These are phyloP conservation scores for Globisporangium apiculatum DNA, from an alignment of 352 stramenopile genomes.

Conservation along the genomic window DNA sequence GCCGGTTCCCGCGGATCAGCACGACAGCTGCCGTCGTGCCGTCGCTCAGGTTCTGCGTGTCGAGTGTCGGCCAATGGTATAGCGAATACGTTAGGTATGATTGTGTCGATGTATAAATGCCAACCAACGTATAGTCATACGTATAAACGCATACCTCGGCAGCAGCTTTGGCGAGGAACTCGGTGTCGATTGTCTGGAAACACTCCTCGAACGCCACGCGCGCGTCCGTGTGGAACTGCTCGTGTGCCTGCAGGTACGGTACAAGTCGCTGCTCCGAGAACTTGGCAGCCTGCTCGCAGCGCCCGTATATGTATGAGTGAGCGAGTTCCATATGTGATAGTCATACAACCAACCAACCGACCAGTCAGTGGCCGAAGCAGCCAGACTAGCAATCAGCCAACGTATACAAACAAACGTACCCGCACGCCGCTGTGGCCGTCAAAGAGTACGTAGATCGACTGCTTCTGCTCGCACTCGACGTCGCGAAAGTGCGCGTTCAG, in stretches of 20 bases:
- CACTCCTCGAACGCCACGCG: constrained; percentile 63
- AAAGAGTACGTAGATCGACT: constrained; percentile 80
- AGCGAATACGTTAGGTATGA: too few relatives aligned
- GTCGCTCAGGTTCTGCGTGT: constrained; percentile 44
- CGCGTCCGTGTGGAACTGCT: constrained; percentile 53
- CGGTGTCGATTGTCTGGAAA: constrained; percentile 67
- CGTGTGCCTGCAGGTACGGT: constrained; percentile 60
- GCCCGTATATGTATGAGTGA: constrained; percentile 1
- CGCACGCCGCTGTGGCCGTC: constrained; percentile 76
- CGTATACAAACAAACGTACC: constrained; percentile 21
- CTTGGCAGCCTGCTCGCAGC: constrained; percentile 44
- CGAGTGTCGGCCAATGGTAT: neutral
- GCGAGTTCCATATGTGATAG: too few relatives aligned
- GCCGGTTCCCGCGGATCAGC: constrained; percentile 70
- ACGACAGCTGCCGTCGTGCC: constrained; percentile 77
- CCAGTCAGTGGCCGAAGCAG: neutral
- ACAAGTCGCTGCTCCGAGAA: constrained; percentile 70
- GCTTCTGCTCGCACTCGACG: constrained; percentile 32
- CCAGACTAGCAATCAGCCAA: neutral
- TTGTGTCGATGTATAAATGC: too few relatives aligned
- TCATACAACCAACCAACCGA: neutral
- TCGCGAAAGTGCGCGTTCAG: constrained; percentile 44
- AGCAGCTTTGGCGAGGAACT: constrained; percentile 64
- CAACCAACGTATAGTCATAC: neutral
- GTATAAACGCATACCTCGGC: constrained; percentile 29